Percentiles rank a stretch among this genome's conserved stretches.
These are phyloP conservation scores for Pestalotiopsis sp. DNA, from an alignment of 2,329 filamentous ascomycete species.

Conservation along the genomic window DNA sequence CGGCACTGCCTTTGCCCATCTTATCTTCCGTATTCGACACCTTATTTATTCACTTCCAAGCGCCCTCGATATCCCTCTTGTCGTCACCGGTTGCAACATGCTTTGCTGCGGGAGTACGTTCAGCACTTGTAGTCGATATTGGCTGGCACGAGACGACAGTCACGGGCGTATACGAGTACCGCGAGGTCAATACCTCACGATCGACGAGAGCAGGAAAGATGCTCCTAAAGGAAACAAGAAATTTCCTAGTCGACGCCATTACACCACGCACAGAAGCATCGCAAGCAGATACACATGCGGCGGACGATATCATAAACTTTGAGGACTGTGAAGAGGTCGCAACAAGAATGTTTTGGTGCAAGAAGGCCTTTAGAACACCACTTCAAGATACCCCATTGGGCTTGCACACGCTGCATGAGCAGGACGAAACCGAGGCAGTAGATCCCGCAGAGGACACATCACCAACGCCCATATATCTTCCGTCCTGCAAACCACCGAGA, in stretches of 20 bases:
- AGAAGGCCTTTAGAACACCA: conserved; percentile 36
- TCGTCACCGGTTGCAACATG: conserved; percentile 74
- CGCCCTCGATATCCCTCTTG: conserved; percentile 78
- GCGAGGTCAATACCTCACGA: conserved; percentile 71
- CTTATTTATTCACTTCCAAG: conserved; percentile 79
- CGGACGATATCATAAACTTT: conserved; percentile 57
- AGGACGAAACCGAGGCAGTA: conserved; percentile 44
- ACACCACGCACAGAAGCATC: conserved; percentile 27
- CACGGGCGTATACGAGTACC: conserved; percentile 87
- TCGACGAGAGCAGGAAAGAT: conserved; percentile 75
- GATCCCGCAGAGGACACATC: conserved; percentile 33
- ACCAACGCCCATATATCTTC: conserved; percentile 46
- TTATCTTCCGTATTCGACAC: conserved; percentile 76
- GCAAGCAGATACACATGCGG: conserved; percentile 21
- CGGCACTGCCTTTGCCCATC: conserved; percentile 75
- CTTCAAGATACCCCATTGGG: conserved; percentile 32
- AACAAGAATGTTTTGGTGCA: conserved; percentile 78
- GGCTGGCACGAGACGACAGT: conserved; percentile 90
- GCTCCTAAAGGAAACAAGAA: conserved; percentile 70
- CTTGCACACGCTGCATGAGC: conserved; percentile 57
- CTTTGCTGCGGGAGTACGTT: conserved; percentile 79
- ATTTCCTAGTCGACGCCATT: conserved; percentile 55
- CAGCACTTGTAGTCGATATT: conserved; percentile 85
- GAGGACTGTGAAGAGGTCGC: conserved; percentile 82
- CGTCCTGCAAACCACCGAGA: conserved; percentile 49